A percentile compares a stretch with the other conserved stretches of the same genome.
These are phyloP conservation scores for Gnomoniopsis sp. DNA, from an alignment of 2,329 filamentous ascomycete genomes.

Conservation along the genomic window DNA sequence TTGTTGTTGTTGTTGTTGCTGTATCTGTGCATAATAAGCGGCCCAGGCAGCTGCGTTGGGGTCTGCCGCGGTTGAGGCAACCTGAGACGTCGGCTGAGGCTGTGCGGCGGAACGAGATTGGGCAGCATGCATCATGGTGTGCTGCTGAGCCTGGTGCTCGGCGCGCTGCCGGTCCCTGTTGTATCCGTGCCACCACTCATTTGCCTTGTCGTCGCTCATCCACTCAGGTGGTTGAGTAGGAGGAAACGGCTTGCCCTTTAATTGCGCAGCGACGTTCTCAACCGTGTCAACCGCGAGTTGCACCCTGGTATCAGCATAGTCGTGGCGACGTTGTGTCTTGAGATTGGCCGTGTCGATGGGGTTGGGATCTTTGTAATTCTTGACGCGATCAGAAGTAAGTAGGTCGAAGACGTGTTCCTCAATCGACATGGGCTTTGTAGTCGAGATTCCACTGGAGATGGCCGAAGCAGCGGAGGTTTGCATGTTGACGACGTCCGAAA, in stretches of 20 bases:
- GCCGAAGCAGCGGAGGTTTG: constrained; percentile 23
- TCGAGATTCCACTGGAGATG: constrained; percentile 19
- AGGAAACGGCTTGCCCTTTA: constrained; percentile 46
- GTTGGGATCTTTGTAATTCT: constrained; percentile 40
- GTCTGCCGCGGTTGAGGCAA: constrained; percentile 21
- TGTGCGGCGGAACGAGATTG: constrained; percentile 2
- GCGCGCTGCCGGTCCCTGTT: constrained; percentile 29
- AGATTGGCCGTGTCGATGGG: constrained; percentile 33
- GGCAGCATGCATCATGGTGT: constrained; percentile 5
- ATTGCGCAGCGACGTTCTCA: constrained; percentile 37
- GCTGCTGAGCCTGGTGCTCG: constrained; percentile 19
- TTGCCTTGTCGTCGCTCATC: constrained; percentile 43
- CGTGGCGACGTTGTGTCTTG: constrained; percentile 29
- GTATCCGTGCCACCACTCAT: constrained; percentile 52
- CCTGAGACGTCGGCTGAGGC: constrained; percentile 7
- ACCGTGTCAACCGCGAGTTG: constrained; percentile 41
- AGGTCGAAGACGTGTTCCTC: constrained; percentile 40
- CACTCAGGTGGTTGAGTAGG: constrained; percentile 50
- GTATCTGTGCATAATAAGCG: constrained; percentile 37
- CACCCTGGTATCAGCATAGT: constrained; percentile 41
- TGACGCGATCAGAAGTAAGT: constrained; percentile 41
- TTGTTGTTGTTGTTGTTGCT: constrained; percentile 19
- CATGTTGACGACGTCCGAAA: constrained; percentile 7
- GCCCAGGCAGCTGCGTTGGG: constrained; percentile 34
- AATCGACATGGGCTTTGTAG: constrained; percentile 28